phyloP scores from a whole-genome alignment of 129 eudicot genomes.

The Erigeron canadensis region DNA sequence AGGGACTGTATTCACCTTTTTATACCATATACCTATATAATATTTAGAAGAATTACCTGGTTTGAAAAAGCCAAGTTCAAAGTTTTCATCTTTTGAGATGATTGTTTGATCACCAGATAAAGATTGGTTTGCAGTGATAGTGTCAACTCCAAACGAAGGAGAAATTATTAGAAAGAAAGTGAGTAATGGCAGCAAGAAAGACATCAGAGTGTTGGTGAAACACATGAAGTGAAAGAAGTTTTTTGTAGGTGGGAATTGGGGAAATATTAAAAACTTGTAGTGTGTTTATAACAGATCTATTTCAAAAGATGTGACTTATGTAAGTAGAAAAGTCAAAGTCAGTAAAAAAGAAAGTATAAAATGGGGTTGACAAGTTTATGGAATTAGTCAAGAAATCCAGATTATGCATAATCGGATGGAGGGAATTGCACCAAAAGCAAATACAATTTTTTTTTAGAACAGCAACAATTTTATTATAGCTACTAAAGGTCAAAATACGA shows the following conservation, averaged over 20 bases:
- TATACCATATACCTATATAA: conserved; percentile 55
- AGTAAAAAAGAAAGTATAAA: neutral
- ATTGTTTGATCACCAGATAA: conserved; percentile 48
- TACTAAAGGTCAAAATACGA: too few relatives aligned
- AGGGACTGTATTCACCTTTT: conserved; percentile 11
- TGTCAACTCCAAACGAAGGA: conserved; percentile 33
- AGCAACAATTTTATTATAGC: too few relatives aligned
- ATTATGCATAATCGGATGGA: neutral
- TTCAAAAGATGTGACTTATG: neutral
- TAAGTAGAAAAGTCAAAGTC: conserved; percentile 1
- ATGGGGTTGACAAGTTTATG: neutral
- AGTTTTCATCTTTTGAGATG: conserved; percentile 33
- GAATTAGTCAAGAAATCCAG: conserved; percentile 11
- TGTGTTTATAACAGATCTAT: conserved; percentile 7
- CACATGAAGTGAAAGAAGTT: too few relatives aligned
- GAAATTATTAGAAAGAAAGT: conserved; percentile 14
- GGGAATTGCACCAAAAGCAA: neutral
- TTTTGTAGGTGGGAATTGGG: neutral
- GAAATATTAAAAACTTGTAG: neutral
- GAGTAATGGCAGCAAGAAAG: neutral
- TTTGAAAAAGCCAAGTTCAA: conserved; percentile 50
- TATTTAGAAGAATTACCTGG: conserved; percentile 46
- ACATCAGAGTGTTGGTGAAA: neutral
- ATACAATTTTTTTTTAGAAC: too few relatives aligned
- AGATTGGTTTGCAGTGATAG: conserved; percentile 35